Evolutionary conservation across 148 eudicot species (phyloP).

Genomic region (Vaccinium myrtillus): DNA sequence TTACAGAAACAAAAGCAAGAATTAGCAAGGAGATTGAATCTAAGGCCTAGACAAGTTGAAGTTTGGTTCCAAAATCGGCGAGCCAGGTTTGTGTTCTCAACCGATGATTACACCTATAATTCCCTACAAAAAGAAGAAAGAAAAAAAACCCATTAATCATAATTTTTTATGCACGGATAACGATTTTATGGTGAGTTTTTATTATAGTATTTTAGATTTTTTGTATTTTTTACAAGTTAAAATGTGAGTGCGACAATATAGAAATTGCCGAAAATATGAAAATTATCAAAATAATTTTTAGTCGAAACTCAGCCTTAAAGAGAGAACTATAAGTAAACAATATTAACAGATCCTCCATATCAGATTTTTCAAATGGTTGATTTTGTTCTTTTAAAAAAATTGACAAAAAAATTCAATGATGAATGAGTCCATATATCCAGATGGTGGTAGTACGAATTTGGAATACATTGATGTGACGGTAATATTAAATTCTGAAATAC

Average conservation of each 20-base stretch:
- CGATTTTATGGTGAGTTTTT: too few species aligned
- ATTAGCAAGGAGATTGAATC: constrained; percentile 59
- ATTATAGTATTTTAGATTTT: too few species aligned
- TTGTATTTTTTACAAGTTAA: too few species aligned
- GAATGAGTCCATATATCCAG: neutral
- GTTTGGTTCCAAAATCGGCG: constrained; percentile 93
- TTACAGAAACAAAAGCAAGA: constrained; percentile 79
- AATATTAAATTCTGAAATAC: neutral
- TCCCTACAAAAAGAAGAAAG: too few species aligned
- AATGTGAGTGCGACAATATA: too few species aligned
- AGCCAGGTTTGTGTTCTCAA: constrained; percentile 46
- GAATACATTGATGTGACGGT: neutral
- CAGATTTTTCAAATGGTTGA: neutral
- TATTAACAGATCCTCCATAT: neutral
- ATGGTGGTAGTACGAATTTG: neutral
- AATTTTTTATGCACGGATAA: too few species aligned
- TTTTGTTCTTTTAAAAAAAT: neutral
- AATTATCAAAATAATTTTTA: too few species aligned
- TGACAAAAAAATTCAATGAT: neutral
- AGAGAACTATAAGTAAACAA: too few species aligned
- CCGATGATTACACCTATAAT: neutral
- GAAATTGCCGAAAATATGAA: too few species aligned
- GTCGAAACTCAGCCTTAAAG: too few species aligned
- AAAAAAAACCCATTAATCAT: neutral
- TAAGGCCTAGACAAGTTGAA: constrained; percentile 89